Conservation (phyloP, 805 yeast species). For the Metschnikowia sp. region DNA sequence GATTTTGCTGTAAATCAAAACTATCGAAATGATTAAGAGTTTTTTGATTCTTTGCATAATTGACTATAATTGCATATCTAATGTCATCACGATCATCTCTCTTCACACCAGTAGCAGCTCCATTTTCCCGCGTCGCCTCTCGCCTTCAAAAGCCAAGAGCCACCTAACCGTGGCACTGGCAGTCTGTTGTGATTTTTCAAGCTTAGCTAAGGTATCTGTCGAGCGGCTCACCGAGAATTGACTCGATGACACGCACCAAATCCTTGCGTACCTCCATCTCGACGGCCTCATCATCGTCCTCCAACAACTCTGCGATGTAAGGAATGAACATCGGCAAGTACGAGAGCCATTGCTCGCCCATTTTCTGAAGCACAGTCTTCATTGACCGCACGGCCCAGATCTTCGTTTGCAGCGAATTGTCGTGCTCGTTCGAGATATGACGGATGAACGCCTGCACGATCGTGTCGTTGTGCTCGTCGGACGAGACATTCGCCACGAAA, state of each 20-base stretch:
- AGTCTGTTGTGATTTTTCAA: neutral
- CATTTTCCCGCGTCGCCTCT: neutral
- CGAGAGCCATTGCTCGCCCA: constrained; percentile 92
- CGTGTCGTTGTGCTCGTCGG: constrained; percentile 67
- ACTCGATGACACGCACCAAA: constrained; percentile 85
- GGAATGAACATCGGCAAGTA: constrained; percentile 94
- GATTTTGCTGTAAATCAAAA: no score
- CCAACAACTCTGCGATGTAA: constrained; percentile 88
- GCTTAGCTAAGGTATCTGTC: constrained; percentile 65
- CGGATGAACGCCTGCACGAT: constrained; percentile 44
- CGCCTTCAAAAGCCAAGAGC: neutral
- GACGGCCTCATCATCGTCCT: constrained; percentile 92
- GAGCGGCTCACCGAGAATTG: constrained; percentile 90
- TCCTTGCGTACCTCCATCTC: constrained; percentile 90
- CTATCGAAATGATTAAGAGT: no score
- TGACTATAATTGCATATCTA: no score
- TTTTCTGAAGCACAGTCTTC: constrained; percentile 79
- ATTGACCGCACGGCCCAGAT: constrained; percentile 80
- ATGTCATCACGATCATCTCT: no score
- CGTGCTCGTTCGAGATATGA: constrained; percentile 39
- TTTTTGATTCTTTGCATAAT: no score
- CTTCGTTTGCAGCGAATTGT: constrained; percentile 63
- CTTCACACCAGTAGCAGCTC: no score
- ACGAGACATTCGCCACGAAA: constrained; percentile 64
- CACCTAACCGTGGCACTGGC: no score